Conservation (phyloP, 306 rosid genomes). For the Rosa rugosa region DNA sequence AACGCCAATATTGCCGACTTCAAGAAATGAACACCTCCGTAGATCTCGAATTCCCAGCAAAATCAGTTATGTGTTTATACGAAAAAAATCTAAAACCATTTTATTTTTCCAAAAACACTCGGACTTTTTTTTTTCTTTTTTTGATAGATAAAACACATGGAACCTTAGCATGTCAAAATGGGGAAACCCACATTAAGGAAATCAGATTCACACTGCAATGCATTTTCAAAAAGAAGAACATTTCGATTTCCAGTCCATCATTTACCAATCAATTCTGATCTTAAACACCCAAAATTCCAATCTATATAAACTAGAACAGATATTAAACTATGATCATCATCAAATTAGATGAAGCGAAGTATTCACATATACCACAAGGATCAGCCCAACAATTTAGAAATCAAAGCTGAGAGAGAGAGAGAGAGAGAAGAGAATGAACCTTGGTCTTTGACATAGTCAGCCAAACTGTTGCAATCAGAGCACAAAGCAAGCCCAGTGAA, state of each 20-base stretch:
- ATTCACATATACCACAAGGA: background rate
- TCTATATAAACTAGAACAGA: background rate
- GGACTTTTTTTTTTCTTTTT: too few relatives aligned
- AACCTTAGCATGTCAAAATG: background rate
- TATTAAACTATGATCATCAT: background rate
- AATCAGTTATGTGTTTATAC: background rate
- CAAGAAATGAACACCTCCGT: background rate
- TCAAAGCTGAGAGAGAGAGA: background rate
- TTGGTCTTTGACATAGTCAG: slow-evolving; percentile 91
- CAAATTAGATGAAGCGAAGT: background rate
- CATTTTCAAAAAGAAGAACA: background rate
- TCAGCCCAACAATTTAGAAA: background rate
- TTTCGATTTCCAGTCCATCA: background rate
- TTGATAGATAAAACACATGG: background rate
- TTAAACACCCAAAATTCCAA: background rate
- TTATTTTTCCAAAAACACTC: too few relatives aligned
- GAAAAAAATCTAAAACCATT: background rate
- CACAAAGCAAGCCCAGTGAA: slow-evolving; percentile 86
- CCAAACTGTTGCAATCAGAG: slow-evolving; percentile 80
- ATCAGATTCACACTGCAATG: background rate
- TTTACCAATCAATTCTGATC: background rate
- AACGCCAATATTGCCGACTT: background rate
- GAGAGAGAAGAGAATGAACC: slow-evolving; percentile 35
- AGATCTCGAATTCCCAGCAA: background rate
- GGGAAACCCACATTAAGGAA: background rate